Percentiles rank a stretch among this genome's conserved stretches.
phyloP scores from a whole-genome alignment of 768 basidiomycete species.

The Boletus speciosus region DNA sequence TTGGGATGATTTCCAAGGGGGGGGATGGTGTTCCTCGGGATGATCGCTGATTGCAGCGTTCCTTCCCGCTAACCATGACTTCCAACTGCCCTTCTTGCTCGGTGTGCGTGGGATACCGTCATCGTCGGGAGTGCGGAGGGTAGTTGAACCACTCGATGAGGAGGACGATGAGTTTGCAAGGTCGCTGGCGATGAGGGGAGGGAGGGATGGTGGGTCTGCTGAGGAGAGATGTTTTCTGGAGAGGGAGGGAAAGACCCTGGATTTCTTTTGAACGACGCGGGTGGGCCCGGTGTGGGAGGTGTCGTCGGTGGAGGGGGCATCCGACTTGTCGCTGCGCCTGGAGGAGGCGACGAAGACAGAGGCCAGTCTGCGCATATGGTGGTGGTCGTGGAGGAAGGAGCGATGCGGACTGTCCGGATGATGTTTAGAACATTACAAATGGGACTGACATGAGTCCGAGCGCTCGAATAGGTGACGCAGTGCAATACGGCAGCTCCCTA shows the following conservation, averaged over 20 bases:
- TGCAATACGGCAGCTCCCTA: constrained; percentile 15
- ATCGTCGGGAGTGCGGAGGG: constrained; percentile 60
- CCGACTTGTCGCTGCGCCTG: constrained; percentile 33
- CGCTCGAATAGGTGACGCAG: neutral
- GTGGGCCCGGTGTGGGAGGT: neutral
- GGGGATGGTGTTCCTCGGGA: constrained; percentile 24
- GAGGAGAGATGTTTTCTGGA: constrained; percentile 25
- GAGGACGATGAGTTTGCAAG: constrained; percentile 56
- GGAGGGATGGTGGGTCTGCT: constrained; percentile 13
- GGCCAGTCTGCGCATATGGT: constrained; percentile 60
- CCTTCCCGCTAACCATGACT: constrained; percentile 50
- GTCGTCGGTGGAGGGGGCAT: constrained; percentile 17
- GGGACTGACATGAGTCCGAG: constrained; percentile 21
- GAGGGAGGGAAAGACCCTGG: constrained; percentile 24
- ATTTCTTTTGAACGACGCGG: constrained; percentile 22
- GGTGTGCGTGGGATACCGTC: constrained; percentile 37
- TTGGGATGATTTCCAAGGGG: constrained; percentile 32
- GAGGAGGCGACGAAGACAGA: constrained; percentile 51
- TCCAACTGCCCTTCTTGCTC: constrained; percentile 51
- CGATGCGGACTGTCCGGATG: constrained; percentile 9
- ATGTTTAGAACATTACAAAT: constrained; percentile 36
- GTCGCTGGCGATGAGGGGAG: constrained; percentile 28
- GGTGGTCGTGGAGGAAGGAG: constrained; percentile 25
- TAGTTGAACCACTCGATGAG: constrained; percentile 52
- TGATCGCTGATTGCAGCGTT: constrained; percentile 28